Conservation (phyloP, 495 filamentous ascomycete genomes). For the Talaromyces ruber region DNA sequence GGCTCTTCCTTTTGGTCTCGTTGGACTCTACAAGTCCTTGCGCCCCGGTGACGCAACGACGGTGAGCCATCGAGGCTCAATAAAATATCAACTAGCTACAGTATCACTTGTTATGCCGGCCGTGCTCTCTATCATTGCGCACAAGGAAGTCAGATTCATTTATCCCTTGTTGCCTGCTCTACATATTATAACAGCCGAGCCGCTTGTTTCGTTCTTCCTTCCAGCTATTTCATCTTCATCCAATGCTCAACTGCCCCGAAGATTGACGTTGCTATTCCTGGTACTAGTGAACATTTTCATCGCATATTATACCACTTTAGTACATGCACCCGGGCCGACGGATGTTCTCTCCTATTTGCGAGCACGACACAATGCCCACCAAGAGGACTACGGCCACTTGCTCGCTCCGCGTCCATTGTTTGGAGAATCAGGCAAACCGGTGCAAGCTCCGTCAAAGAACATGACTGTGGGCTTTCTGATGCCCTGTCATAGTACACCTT, state of each 20-base stretch:
- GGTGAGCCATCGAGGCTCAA: constrained; percentile 20
- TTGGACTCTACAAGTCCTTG: constrained; percentile 53
- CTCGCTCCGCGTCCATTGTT: constrained; percentile 10
- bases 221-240: constrained; percentile 24
- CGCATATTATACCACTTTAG: constrained; percentile 61
- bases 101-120: constrained; percentile 51
- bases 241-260: constrained; percentile 30
- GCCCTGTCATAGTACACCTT: constrained; percentile 96
- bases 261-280: constrained; percentile 46
- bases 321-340: constrained; percentile 73
- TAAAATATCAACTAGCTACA: constrained; percentile 50
- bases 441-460: constrained; percentile 13
- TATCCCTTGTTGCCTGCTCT: constrained; percentile 85
- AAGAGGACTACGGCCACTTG: neutral
- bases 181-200: constrained; percentile 67
- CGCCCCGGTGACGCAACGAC: constrained; percentile 16
- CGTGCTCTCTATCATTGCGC: constrained; percentile 69
- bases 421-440: constrained; percentile 4
- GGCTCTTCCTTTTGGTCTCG: constrained; percentile 62
- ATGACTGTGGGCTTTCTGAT: constrained; percentile 86
- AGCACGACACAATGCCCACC: constrained; percentile 40
- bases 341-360: constrained; percentile 68
- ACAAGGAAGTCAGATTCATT: constrained; percentile 97
- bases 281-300: constrained; percentile 61
- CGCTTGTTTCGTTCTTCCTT: constrained; percentile 58